These are phyloP conservation scores for Prunus davidiana DNA, from an alignment of 306 rosid genomes.

Conservation along the genomic window DNA sequence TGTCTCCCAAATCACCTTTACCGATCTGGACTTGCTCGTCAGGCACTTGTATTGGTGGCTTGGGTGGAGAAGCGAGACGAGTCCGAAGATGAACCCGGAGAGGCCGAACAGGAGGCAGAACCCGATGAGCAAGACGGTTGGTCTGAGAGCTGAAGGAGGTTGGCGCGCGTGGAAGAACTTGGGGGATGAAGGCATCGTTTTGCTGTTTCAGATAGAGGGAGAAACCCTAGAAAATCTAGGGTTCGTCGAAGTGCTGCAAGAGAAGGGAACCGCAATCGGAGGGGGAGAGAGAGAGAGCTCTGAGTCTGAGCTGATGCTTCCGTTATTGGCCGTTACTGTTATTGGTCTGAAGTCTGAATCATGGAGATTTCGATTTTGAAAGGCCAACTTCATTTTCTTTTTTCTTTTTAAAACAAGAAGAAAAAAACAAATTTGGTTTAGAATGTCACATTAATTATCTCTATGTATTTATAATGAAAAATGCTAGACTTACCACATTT, in stretches of 20 bases:
- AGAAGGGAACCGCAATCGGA: neutral
- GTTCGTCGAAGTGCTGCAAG: neutral
- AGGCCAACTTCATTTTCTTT: neutral
- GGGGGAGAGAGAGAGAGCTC: neutral
- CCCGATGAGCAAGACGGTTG: conserved; percentile 36
- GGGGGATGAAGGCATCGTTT: conserved; percentile 58
- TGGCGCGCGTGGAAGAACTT: conserved; percentile 49
- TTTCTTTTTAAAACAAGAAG: neutral
- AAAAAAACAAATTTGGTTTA: no score
- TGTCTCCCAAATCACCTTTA: conserved; percentile 74
- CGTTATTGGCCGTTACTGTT: conserved; percentile 1
- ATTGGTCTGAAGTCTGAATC: neutral
- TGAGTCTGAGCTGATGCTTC: neutral
- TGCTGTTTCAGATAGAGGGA: neutral
- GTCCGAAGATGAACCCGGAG: conserved; percentile 49
- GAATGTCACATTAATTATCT: no score
- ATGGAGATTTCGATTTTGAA: neutral
- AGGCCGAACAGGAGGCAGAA: conserved; percentile 39
- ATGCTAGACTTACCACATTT: no score
- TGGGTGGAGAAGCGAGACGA: conserved; percentile 34
- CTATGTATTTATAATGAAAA: no score
- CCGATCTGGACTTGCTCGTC: conserved; percentile 45
- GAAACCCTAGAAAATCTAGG: conserved; percentile 19
- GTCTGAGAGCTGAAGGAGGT: conserved; percentile 43
- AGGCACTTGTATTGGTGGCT: conserved; percentile 25